Evolutionary conservation across 2,329 filamentous ascomycete genomes (phyloP).

Genomic region (Coleophoma eucalyptorum): DNA sequence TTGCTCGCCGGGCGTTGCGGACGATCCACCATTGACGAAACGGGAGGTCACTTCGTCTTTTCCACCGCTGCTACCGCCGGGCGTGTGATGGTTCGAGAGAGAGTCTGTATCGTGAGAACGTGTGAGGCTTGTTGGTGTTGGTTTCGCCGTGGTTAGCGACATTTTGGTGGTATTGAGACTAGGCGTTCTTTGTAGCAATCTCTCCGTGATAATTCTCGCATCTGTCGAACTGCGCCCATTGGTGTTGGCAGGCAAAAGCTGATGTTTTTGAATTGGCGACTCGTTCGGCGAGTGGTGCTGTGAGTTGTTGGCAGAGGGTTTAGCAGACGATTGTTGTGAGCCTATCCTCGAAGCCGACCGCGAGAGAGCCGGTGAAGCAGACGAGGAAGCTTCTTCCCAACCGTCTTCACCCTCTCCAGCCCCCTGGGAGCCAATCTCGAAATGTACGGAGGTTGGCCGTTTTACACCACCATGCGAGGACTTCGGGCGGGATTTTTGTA

Average conservation of each 20-base stretch:
- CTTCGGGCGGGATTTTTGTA: slow-evolving; percentile 44
- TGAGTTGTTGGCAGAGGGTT: slow-evolving; percentile 29
- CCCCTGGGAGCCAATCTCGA: slow-evolving; percentile 54
- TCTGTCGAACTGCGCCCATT: slow-evolving; percentile 44
- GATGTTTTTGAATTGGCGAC: slow-evolving; percentile 10
- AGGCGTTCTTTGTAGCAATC: slow-evolving; percentile 60
- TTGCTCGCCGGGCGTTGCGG: slow-evolving; percentile 44
- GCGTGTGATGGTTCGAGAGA: slow-evolving; percentile 14
- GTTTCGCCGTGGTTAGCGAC: slow-evolving; percentile 50
- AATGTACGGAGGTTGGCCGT: slow-evolving; percentile 55
- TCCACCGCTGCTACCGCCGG: slow-evolving; percentile 14
- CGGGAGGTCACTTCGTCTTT: slow-evolving; percentile 51
- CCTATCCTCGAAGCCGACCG: slow-evolving; percentile 38
- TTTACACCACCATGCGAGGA: slow-evolving; percentile 47
- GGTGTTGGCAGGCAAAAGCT: slow-evolving; percentile 1
- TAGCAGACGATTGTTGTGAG: slow-evolving; percentile 44
- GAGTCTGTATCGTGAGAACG: slow-evolving; percentile 30
- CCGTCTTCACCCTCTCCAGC: slow-evolving; percentile 47
- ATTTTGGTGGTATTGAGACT: slow-evolving; percentile 60
- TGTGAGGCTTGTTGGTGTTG: slow-evolving; percentile 10
- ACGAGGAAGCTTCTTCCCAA: slow-evolving; percentile 65
- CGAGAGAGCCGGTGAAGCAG: slow-evolving; percentile 56
- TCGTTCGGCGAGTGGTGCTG: slow-evolving; percentile 21
- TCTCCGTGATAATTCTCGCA: slow-evolving; percentile 64
- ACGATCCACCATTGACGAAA: slow-evolving; percentile 47